Base-by-base conservation (phyloP, 345 rosid species). In the Lepidium africanum region DNA sequence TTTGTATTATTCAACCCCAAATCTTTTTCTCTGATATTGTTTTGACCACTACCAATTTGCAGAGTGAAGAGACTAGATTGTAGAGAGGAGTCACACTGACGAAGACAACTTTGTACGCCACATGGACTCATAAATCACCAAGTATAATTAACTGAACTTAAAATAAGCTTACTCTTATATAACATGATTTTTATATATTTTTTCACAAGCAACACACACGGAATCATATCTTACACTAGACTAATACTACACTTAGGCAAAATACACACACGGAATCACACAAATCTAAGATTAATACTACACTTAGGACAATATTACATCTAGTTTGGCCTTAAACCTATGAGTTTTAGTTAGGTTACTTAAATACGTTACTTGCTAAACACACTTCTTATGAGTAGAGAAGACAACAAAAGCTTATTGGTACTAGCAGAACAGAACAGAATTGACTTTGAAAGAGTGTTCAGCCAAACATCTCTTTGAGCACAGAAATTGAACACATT, bases 381-480 rank as follows among this genome's bases (percentile, higher is more conserved):
- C 42, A 35, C 54, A 63, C 30, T 6, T 25, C n/a, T 17, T 52
- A 30, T 25, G 5, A 17, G 6, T 54, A 17, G 7, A 6, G 55
- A 25, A 13, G 17, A 51, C 56, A 56, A 15, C 64, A 42, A 56
- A 60, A 6, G 57, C 17, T 19, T n/a, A n/a, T n/a, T n/a, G n/a
- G n/a, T n/a, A 19, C 61, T 30, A 30, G 2, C 47, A 64, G 19
- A 53, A 32, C 42, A 53, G 13, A 27, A 30, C 7, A 7, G 33
- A 30, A 30, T 30, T 5, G 11, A 0, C 33, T 30, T 30, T 27
- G n/a, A 1, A 21, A 21, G 23, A 41, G 0, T 2, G 42, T 35
- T 78, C 72, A 81, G 2, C 72, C 38, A 53, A 47, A 79, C 7
- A 85, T 17, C 62, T 79, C 83, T 41, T 78, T 82, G 9, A 87